Base-by-base conservation (phyloP, 768 basidiomycete genomes). In the Hygrocybe coccinea region DNA sequence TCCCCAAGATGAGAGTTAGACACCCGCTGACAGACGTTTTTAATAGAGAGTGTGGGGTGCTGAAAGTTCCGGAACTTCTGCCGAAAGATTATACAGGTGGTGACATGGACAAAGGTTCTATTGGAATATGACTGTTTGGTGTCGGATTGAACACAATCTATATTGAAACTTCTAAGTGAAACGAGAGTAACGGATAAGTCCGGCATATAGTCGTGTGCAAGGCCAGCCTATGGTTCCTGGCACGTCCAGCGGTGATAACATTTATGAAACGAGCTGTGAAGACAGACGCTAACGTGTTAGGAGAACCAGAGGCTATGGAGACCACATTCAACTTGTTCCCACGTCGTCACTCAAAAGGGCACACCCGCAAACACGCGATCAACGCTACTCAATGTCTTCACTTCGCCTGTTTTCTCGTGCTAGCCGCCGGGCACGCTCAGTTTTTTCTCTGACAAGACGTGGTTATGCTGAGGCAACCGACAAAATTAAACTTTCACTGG, bases 391-490 rank as follows among this genome's bases (percentile, higher is more conserved):
- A 33, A 91, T 91, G 89, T 84, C 87, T 74, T 81, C 84, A 52
- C 76, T 91, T 64, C 86, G 88, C 71, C 77, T 90, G 60, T 71
- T 86, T 59, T 76, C 84, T 61, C 76, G 83, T 69, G 80, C 77
- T 63, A 78, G 81, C 62, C 81, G 85, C 67, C 83, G 81, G 57
- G 79, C 74, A 61, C 79, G 84, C 17, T 72, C 76, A 34, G 66
- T 74, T 12, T 70, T 85, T 56, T 66, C 76, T 43, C 62, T 82
- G 34, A 81, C 80, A 58, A 77, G 84, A 61, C 85, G 95, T 69
- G 90, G 91, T 39, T 98, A 98, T 71, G 95, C 95, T 50, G 95
- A 95, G 69, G 89, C 80, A 49, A 80, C 81, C 45, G 91, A 91
- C 74, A 95, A 92, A 76, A 85, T 99, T 60, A 89, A 87, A 64